Evolutionary conservation across 2,329 filamentous ascomycete genomes (phyloP).

Genomic region (Magnaporthiopsis rhizophila): DNA sequence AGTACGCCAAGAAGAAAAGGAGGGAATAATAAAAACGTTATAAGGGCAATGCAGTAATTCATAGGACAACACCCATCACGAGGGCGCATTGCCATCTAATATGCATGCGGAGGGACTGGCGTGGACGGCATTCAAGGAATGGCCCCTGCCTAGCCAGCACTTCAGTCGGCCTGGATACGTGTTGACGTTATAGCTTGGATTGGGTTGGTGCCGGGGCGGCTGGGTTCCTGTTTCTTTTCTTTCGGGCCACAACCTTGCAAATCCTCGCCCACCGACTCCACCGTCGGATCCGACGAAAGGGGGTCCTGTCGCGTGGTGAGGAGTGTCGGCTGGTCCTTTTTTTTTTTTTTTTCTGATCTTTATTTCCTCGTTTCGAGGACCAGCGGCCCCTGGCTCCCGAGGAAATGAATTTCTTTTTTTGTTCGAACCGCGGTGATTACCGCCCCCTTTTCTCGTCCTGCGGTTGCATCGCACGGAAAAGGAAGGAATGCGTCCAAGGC

Average conservation of each 20-base stretch:
- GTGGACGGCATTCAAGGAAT: not conserved
- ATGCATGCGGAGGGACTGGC: not conserved
- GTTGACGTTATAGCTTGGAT: not conserved
- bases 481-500: not conserved
- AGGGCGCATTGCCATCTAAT: not conserved
- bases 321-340: not conserved
- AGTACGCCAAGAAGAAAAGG: not conserved
- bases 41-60: not conserved
- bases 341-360: not conserved
- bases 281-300: not conserved
- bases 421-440: not conserved
- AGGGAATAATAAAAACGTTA: not conserved
- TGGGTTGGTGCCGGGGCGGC: not conserved
- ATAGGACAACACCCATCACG: not conserved
- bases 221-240: not conserved
- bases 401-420: not conserved
- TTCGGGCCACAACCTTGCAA: not conserved
- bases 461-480: not conserved
- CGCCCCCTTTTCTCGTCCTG: not conserved
- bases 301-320: not conserved
- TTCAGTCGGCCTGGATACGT: not conserved
- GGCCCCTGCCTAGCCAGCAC: not conserved
- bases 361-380: not conserved
- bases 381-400: not conserved
- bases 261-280: not conserved